Base-by-base conservation (phyloP, 345 rosid species). In the Moringa oleifera region DNA sequence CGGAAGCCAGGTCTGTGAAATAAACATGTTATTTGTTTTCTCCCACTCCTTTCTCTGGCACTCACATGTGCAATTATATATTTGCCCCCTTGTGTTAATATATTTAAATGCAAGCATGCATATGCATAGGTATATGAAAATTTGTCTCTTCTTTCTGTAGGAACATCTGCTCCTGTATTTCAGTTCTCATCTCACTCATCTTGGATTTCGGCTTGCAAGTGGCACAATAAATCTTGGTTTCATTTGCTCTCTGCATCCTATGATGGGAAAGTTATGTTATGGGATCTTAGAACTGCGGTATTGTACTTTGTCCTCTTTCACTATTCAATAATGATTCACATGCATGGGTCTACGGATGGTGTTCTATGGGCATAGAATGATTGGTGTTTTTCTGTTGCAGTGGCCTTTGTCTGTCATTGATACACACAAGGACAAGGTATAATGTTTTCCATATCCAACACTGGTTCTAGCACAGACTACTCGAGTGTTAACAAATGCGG, bases 281-380 rank as follows among this genome's bases (percentile, higher is more conserved):
- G 99, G 99, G 99, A 91, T 85, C 80, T 91, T n/a, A 89, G 99
- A 79, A 95, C 99, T 47, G 97, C 96, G 77, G 99, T 95, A 87
- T 54, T 51, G 46, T 71, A 21, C 37, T 54, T 58, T 70, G 61
- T 57, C 50, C 18, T 31, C 23, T 61, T 68, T 10, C 9, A 57
- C 67, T 51, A 28, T 49, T 66, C 41, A 62, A 25, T 20, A 31
- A 16, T 33, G 18, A 25, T 23, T n/a, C n/a, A n/a, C n/a, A n/a
- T n/a, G n/a, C n/a, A n/a, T n/a, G n/a, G n/a, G n/a, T n/a, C 19
- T 23, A 22, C 62, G 13, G 24, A 20, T 31, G 20, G 18, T 25
- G 28, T 51, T 17, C 18, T 71, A 21, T 61, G 68, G 47, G 49
- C 2, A 51, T 59, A 71, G 20, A 62, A 19, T 31, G 41, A 63